Percentiles rank a stretch among this genome's conserved stretches.
phyloP scores from a whole-genome alignment of 2,329 filamentous ascomycete genomes.

The Nemania diffusa region DNA sequence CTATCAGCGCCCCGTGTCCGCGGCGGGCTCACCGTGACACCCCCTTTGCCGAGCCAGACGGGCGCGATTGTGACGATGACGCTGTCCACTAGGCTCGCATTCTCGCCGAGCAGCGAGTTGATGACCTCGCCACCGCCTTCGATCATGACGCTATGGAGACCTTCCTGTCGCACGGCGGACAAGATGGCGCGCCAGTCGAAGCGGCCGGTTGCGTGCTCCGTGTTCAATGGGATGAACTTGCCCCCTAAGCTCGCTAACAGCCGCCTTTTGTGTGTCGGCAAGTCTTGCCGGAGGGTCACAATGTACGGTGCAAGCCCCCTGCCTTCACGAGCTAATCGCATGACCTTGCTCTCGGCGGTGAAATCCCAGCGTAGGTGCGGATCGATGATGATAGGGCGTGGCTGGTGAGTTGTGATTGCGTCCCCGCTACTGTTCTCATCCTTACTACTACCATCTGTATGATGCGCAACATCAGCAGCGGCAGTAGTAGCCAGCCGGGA shows the following conservation, averaged over 20 bases:
- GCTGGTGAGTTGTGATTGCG: conserved; percentile 63
- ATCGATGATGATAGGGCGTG: conserved; percentile 84
- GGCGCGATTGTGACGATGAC: conserved; percentile 92
- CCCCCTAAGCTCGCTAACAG: conserved; percentile 63
- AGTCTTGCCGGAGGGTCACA: conserved; percentile 62
- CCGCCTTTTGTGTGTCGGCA: conserved; percentile 56
- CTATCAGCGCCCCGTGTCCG: conserved; percentile 61
- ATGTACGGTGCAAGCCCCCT: conserved; percentile 80
- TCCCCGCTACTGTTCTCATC: conserved; percentile 1
- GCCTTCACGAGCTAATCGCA: conserved; percentile 71
- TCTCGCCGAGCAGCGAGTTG: conserved; percentile 76
- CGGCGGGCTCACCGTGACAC: conserved; percentile 80
- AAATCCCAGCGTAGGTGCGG: conserved; percentile 79
- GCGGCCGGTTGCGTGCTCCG: conserved; percentile 47
- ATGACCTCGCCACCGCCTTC: conserved; percentile 88
- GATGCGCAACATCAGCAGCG: conserved; percentile 26
- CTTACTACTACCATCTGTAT: neutral
- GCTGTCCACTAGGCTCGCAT: conserved; percentile 73
- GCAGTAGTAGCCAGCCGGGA: conserved; percentile 73
- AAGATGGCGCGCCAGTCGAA: conserved; percentile 75
- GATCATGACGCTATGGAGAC: conserved; percentile 85
- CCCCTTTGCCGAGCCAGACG: conserved; percentile 85
- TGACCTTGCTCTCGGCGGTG: conserved; percentile 68
- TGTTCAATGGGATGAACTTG: conserved; percentile 58
- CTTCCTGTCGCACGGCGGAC: conserved; percentile 64